Evolutionary conservation across 768 basidiomycete genomes (phyloP), one percentile per base, ranked within the genome.

Genomic region (Tricholoma sp.): DNA sequence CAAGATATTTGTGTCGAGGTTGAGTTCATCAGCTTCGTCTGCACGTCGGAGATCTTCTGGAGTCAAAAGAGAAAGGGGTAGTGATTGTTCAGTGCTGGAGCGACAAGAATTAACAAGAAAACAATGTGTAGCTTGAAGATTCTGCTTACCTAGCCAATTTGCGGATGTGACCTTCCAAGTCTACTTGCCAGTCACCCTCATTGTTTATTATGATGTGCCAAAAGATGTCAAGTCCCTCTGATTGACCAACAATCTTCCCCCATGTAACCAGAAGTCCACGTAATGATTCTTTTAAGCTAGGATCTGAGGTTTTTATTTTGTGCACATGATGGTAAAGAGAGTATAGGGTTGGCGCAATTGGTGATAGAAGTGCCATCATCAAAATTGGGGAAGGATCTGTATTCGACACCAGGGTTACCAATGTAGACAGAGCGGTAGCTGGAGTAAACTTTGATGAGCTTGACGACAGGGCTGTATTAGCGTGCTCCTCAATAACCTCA

Each of bases 361-460:
- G 89, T 1, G 86, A 84, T 8, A 94, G 66, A 6, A 93, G 63
- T 17, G 74, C 67, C 0, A 83, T 77, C 39, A 91, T 78, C 41
- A 91, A 76, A 2, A 72, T 68, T 0, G 91, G 88, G 3, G 89
- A 87, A 5, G 92, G 91, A 59, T 95, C 91, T 5, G 85, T 82
- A 61, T 94, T 89, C 5, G 84, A 78, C 2, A 91, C 70, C 28
- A 95, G 72, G 0, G 75, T 73, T 51, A 79, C 72, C 17, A 93
- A 67, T 4, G 70, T 76, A 6, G 73, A 70, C n/a, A 90, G 66
- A 2, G 82, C 76, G 12, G 68, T 68, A 17, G 70, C 67, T 4
- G 82, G 72, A 4, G 69, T 53, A 33, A 68, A 55, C 28, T 39
- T 33, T 29, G 49, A 28, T 13, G 32, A 47, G 41, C 9, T 29